phyloP scores from a whole-genome alignment of 2,329 filamentous ascomycete species.

The Aspergillus hortae region DNA sequence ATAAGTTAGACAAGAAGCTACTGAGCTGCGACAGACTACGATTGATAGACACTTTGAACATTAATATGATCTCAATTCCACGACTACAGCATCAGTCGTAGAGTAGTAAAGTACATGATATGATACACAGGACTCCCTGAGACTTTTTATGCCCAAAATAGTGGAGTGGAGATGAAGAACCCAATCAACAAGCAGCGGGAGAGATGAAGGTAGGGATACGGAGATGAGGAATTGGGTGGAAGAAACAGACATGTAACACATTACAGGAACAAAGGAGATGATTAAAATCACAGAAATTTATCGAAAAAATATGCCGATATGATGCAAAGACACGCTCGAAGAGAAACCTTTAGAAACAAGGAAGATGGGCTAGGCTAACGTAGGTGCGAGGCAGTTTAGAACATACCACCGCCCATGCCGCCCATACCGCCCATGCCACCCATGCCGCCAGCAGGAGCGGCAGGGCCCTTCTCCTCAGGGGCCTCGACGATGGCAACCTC shows the following conservation, averaged over 20 bases:
- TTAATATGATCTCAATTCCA: conserved; percentile 10
- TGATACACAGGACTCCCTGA: conserved; percentile 25
- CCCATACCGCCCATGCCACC: conserved; percentile 51
- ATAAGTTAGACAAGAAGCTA: background rate
- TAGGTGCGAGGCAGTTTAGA: conserved; percentile 43
- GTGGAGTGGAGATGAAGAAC: conserved; percentile 24
- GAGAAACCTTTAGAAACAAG: conserved; percentile 22
- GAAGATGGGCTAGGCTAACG: conserved; percentile 10
- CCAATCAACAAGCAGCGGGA: conserved; percentile 6
- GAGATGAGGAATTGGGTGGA: conserved; percentile 9
- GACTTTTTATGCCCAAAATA: conserved; percentile 21
- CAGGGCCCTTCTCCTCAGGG: conserved; percentile 78
- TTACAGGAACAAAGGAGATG: conserved; percentile 21
- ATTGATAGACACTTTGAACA: conserved; percentile 4
- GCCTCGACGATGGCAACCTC: conserved; percentile 98
- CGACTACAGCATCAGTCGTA: conserved; percentile 5
- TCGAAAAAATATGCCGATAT: conserved; percentile 24
- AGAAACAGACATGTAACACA: conserved; percentile 20
- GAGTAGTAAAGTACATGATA: conserved; percentile 21
- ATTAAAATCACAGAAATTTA: conserved; percentile 21
- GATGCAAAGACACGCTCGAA: conserved; percentile 35
- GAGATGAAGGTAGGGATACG: conserved; percentile 8
- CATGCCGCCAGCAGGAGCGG: conserved; percentile 58
- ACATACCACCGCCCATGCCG: conserved; percentile 64
- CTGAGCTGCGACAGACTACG: background rate